Evolutionary conservation across 305 asterid genomes (phyloP).

Genomic region (Fraxinus sp.): DNA sequence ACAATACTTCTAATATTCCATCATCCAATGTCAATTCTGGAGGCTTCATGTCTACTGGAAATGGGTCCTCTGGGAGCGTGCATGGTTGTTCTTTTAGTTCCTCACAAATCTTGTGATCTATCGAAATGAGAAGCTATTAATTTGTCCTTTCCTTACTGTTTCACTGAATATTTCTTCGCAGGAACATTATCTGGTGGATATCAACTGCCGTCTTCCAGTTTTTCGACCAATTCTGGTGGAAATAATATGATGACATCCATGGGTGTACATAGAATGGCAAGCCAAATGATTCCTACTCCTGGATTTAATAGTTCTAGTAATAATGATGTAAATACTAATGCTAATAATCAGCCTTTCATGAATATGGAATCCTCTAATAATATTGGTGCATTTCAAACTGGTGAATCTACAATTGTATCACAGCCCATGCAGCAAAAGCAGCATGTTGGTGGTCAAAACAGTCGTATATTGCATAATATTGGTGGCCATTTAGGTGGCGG

Average conservation of each 20-base stretch:
- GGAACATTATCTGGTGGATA: slow-evolving; percentile 54
- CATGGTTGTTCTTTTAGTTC: slow-evolving; percentile 41
- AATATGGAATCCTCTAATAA: slow-evolving; percentile 59
- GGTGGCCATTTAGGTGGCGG: slow-evolving; percentile 87
- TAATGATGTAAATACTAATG: slow-evolving; percentile 43
- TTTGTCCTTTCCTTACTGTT: slow-evolving; percentile 14
- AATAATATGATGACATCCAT: slow-evolving; percentile 55
- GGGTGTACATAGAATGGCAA: slow-evolving; percentile 66
- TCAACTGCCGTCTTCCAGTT: slow-evolving; percentile 65
- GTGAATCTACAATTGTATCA: slow-evolving; percentile 57
- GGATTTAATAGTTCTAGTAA: slow-evolving; percentile 60
- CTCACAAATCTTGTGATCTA: slow-evolving; percentile 10
- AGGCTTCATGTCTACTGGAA: slow-evolving; percentile 47
- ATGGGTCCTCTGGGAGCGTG: slow-evolving; percentile 36
- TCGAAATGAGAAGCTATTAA: not conserved
- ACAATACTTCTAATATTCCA: slow-evolving; percentile 47
- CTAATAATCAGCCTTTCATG: slow-evolving; percentile 48
- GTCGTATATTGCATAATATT: slow-evolving; percentile 75
- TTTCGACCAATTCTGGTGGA: slow-evolving; percentile 57
- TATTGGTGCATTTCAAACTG: slow-evolving; percentile 52
- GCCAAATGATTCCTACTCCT: slow-evolving; percentile 98
- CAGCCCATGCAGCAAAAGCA: slow-evolving; percentile 79
- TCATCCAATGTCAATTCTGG: slow-evolving; percentile 63
- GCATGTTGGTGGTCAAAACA: slow-evolving; percentile 76
- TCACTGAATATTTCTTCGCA: slow-evolving; percentile 30